A percentile compares a stretch with the other conserved stretches of the same genome.
Evolutionary conservation across 1,139 yeast genomes (phyloP).

Genomic region (Candida neerlandica): DNA sequence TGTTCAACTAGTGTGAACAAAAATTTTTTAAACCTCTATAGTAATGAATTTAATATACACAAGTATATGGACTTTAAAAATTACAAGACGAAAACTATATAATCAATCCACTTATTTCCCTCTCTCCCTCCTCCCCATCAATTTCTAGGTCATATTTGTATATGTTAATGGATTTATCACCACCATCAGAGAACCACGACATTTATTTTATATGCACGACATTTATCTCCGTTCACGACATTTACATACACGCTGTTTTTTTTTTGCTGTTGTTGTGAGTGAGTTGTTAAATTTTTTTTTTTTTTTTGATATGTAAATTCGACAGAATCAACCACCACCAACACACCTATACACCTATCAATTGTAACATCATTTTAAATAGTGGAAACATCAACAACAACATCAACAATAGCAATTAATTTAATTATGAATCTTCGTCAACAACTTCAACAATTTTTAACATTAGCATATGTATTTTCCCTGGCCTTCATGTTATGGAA

Average conservation of each 20-base stretch:
- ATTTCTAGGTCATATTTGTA: too few relatives aligned
- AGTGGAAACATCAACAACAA: background rate
- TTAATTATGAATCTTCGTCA: constrained; percentile 46
- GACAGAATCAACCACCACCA: too few relatives aligned
- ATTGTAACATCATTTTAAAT: background rate
- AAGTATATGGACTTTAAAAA: too few relatives aligned
- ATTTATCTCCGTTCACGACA: background rate
- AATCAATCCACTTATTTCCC: too few relatives aligned
- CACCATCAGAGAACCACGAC: too few relatives aligned
- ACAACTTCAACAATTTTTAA: constrained; percentile 58
- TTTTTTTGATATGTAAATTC: background rate
- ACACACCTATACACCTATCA: too few relatives aligned
- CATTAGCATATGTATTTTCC: constrained; percentile 76
- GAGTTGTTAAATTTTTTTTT: background rate
- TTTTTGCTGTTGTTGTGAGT: background rate
- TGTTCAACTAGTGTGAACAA: too few relatives aligned
- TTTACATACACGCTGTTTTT: background rate
- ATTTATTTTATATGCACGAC: background rate
- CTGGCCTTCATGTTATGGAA: constrained; percentile 95
- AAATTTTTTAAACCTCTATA: too few relatives aligned
- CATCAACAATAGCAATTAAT: background rate
- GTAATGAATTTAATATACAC: too few relatives aligned
- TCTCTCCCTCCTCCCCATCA: too few relatives aligned
- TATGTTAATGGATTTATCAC: too few relatives aligned
- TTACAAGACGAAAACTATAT: too few relatives aligned